Evolutionary conservation across 345 rosid genomes (phyloP).

Genomic region (rapeseed (Brassica napus)): DNA sequence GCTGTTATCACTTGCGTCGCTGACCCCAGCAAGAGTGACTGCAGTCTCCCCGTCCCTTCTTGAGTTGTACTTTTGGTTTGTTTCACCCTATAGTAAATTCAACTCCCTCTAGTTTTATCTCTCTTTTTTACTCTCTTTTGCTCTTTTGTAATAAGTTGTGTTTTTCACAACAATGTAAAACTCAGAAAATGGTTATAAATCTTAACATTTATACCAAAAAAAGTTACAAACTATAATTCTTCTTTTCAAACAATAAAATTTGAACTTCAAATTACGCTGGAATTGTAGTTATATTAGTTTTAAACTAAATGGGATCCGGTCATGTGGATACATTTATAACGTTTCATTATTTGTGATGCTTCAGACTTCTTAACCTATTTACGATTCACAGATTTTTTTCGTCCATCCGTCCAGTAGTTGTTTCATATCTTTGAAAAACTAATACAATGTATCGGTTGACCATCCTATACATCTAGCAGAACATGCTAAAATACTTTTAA

Average conservation of each 20-base stretch:
- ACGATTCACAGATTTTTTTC: background rate
- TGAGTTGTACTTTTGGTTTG: no score
- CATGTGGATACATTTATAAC: conserved; percentile 1
- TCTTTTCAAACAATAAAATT: background rate
- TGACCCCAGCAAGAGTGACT: no score
- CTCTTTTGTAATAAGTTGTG: no score
- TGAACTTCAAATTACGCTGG: background rate
- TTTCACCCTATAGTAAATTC: no score
- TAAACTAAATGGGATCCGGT: background rate
- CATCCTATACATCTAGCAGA: background rate
- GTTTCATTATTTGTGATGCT: background rate
- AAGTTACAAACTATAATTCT: background rate
- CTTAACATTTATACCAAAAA: no score
- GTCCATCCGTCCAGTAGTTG: background rate
- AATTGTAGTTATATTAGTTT: background rate
- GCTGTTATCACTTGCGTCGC: no score
- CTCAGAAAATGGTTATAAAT: no score
- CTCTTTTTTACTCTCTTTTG: no score
- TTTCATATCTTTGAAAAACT: background rate
- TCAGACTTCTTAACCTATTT: background rate
- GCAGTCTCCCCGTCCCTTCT: no score
- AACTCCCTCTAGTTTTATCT: no score
- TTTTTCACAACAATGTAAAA: no score
- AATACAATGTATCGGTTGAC: background rate
- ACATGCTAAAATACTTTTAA: background rate